Percentiles rank a stretch among this genome's conserved stretches.
Conservation (phyloP, 148 eudicot species). For the Cornus kousa region DNA sequence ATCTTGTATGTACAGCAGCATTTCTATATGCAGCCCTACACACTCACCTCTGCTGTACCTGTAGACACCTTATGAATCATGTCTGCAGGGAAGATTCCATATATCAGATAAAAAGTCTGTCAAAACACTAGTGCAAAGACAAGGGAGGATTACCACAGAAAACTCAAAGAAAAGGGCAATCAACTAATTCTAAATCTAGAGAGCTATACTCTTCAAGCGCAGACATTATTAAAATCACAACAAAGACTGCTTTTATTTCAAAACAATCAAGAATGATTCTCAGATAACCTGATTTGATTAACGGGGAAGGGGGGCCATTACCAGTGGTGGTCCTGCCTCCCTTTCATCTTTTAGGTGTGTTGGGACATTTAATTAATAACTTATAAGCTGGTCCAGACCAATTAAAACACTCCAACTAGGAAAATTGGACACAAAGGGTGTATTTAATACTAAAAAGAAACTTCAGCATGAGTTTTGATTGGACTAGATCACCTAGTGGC, state of each 20-base stretch:
- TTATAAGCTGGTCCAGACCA: no score
- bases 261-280: background rate
- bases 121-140: background rate
- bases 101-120: constrained; percentile 7
- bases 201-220: background rate
- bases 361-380: no score
- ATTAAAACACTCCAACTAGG: no score
- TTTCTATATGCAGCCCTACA: constrained; percentile 4
- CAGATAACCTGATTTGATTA: background rate
- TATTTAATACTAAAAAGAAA: no score
- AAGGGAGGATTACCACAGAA: background rate
- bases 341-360: no score
- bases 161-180: background rate
- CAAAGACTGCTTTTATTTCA: background rate
- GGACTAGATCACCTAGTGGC: no score
- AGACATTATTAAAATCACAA: background rate
- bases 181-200: background rate
- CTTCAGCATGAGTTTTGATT: no score
- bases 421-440: no score
- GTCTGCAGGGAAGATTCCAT: constrained; percentile 49
- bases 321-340: no score
- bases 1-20: constrained; percentile 2
- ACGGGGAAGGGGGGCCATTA: no score
- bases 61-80: constrained; percentile 39
- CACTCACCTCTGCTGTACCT: constrained; percentile 55